These are phyloP conservation scores for Diutina catenulata DNA, from an alignment of 1,139 yeast genomes.

Conservation along the genomic window DNA sequence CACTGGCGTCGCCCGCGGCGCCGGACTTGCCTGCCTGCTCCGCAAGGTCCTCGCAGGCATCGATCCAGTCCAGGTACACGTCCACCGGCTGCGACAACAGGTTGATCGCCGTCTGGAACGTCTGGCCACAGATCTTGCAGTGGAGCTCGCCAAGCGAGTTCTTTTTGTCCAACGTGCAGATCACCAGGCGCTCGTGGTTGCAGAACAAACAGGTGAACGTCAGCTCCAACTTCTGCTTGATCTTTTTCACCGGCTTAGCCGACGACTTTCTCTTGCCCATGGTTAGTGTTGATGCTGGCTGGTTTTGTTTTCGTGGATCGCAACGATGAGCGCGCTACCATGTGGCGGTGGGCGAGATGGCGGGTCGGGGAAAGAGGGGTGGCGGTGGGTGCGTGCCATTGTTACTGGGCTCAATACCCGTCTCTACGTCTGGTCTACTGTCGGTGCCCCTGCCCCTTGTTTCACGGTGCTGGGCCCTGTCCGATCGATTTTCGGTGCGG, in stretches of 20 bases:
- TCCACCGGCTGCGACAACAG: constrained; percentile 82
- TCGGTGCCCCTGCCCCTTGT: no score
- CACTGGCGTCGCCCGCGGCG: constrained; percentile 13
- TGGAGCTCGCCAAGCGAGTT: constrained; percentile 73
- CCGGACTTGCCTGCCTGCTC: constrained; percentile 31
- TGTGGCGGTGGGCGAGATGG: no score
- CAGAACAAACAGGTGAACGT: constrained; percentile 89
- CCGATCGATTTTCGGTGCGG: no score
- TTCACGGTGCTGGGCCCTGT: no score
- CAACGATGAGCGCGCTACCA: no score
- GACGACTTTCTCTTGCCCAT: constrained; percentile 92
- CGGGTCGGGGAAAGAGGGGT: no score
- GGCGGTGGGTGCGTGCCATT: no score
- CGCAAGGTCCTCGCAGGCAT: constrained; percentile 95
- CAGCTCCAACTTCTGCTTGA: constrained; percentile 73
- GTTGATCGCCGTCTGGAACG: constrained; percentile 82
- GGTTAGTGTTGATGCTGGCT: no score
- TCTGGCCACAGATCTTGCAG: constrained; percentile 93
- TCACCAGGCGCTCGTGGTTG: constrained; percentile 88
- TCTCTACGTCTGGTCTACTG: no score
- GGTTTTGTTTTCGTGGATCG: no score
- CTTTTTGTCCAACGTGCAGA: constrained; percentile 81
- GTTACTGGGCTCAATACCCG: no score
- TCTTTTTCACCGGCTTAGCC: constrained; percentile 68
- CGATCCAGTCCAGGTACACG: constrained; percentile 96